Evolutionary conservation across 805 yeast species (phyloP).

Genomic region (Saccharomycopsis oosterbeekiorum): DNA sequence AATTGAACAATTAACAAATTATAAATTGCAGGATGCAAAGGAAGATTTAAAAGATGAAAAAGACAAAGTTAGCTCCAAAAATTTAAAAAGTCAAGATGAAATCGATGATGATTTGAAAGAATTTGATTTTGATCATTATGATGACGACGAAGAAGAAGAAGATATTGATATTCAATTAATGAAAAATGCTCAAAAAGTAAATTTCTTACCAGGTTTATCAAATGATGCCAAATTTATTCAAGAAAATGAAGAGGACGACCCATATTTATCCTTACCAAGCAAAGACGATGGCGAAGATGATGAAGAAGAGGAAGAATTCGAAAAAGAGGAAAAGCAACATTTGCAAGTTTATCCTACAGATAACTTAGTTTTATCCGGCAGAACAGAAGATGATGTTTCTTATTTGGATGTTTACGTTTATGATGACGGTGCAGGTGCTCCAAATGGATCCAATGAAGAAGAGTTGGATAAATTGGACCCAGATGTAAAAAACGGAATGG

Average conservation of each 20-base stretch:
- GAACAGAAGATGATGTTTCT: slow-evolving; percentile 94
- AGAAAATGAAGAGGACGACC: slow-evolving; percentile 40
- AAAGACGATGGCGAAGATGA: slow-evolving; percentile 36
- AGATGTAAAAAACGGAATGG: slow-evolving; percentile 36
- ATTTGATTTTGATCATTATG: slow-evolving; percentile 78
- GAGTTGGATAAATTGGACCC: slow-evolving; percentile 57
- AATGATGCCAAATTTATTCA: slow-evolving; percentile 49
- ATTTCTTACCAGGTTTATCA: slow-evolving; percentile 65
- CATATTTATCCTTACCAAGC: slow-evolving; percentile 44
- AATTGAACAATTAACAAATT: slow-evolving; percentile 73
- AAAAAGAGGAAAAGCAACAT: slow-evolving; percentile 71
- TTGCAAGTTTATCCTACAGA: slow-evolving; percentile 83
- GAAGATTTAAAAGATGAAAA: slow-evolving; percentile 24
- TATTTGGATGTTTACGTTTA: slow-evolving; percentile 88
- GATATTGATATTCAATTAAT: slow-evolving; percentile 20
- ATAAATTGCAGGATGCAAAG: slow-evolving; percentile 70
- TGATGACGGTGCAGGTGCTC: slow-evolving; percentile 88
- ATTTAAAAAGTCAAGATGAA: slow-evolving; percentile 44
- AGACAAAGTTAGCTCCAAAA: slow-evolving; percentile 21
- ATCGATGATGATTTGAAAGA: slow-evolving; percentile 81
- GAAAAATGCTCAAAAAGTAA: slow-evolving; percentile 45
- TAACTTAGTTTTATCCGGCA: slow-evolving; percentile 78
- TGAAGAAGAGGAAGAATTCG: slow-evolving; percentile 46
- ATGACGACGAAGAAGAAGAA: slow-evolving; percentile 47
- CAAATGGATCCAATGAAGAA: slow-evolving; percentile 52